Evolutionary conservation across 2,329 filamentous ascomycete species (phyloP).

Genomic region (Penicillium griseofulvum): DNA sequence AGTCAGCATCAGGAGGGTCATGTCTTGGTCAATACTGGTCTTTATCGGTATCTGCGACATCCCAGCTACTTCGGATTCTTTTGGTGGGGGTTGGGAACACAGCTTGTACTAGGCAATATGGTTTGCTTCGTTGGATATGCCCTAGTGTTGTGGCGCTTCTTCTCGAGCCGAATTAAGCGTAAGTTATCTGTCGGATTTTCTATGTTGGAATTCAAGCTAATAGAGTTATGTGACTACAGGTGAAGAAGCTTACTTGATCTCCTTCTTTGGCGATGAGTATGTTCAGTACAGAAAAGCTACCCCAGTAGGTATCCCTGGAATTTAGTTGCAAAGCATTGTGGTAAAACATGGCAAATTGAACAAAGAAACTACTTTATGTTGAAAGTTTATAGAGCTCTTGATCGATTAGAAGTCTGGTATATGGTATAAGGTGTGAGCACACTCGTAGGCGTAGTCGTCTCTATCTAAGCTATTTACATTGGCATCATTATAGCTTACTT

Average conservation of each 20-base stretch:
- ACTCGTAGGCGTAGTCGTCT: conserved; percentile 5
- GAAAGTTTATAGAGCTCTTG: background rate
- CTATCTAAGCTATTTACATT: background rate
- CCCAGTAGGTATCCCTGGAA: conserved; percentile 77
- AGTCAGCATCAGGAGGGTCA: conserved; percentile 67
- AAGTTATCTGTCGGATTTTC: conserved; percentile 32
- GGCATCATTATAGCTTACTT: conserved; percentile 50
- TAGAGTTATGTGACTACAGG: conserved; percentile 42
- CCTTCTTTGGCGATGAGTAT: conserved; percentile 85
- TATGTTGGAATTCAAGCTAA: background rate
- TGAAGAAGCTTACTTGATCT: conserved; percentile 74
- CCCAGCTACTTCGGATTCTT: conserved; percentile 98
- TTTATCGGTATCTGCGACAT: conserved; percentile 76
- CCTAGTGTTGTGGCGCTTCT: conserved; percentile 80
- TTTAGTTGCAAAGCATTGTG: conserved; percentile 34
- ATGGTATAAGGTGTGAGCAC: conserved; percentile 8
- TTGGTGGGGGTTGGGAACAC: conserved; percentile 95
- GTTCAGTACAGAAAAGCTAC: conserved; percentile 68
- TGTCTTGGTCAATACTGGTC: conserved; percentile 74
- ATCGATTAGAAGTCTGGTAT: conserved; percentile 7
- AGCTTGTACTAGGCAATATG: conserved; percentile 81
- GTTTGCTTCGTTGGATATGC: conserved; percentile 74
- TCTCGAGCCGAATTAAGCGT: conserved; percentile 67
- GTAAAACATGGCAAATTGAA: background rate
- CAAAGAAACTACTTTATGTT: background rate